A percentile compares a stretch with the other conserved stretches of the same genome.
phyloP scores from a whole-genome alignment of 106 monocot genomes.

The Hemerocallis citrina region DNA sequence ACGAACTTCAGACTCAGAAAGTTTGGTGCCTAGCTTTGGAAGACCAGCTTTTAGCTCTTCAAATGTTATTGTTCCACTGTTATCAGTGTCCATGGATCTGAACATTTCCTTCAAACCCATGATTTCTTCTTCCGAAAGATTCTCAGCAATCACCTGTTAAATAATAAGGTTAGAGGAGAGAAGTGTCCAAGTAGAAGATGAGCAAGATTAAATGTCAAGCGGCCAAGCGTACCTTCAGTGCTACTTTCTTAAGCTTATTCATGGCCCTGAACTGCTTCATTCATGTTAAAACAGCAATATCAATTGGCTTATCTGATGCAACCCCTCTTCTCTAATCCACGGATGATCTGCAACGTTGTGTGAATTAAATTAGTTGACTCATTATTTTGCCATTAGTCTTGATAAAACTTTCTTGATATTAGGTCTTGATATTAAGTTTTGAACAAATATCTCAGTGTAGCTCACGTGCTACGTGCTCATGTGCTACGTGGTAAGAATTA shows the following conservation, averaged over 20 bases:
- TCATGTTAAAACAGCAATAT: slow-evolving; percentile 45
- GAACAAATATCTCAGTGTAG: too few species aligned
- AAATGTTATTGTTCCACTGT: slow-evolving; percentile 70
- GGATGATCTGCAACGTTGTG: slow-evolving; percentile 38
- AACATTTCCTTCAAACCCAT: slow-evolving; percentile 87
- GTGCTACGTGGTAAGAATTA: too few species aligned
- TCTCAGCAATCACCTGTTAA: slow-evolving; percentile 72
- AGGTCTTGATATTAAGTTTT: too few species aligned
- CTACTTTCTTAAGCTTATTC: slow-evolving; percentile 75
- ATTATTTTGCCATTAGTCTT: too few species aligned
- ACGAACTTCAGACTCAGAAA: slow-evolving; percentile 67
- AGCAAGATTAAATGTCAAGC: not conserved
- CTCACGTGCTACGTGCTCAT: too few species aligned
- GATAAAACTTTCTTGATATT: too few species aligned
- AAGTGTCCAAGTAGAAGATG: not conserved
- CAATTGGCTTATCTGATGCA: slow-evolving; percentile 61
- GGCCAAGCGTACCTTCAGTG: slow-evolving; percentile 42
- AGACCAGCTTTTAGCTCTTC: slow-evolving; percentile 85
- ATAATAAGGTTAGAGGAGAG: not conserved
- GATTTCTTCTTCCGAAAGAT: slow-evolving; percentile 83
- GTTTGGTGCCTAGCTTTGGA: slow-evolving; percentile 65
- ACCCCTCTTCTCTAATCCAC: slow-evolving; percentile 66
- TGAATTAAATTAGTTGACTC: too few species aligned
- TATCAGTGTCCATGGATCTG: slow-evolving; percentile 79
- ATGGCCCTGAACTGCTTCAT: slow-evolving; percentile 72